A percentile compares a stretch with the other conserved stretches of the same genome.
These are phyloP conservation scores for Tetradesmus obliquus DNA, from an alignment of 139 green algal genomes.

Conservation along the genomic window DNA sequence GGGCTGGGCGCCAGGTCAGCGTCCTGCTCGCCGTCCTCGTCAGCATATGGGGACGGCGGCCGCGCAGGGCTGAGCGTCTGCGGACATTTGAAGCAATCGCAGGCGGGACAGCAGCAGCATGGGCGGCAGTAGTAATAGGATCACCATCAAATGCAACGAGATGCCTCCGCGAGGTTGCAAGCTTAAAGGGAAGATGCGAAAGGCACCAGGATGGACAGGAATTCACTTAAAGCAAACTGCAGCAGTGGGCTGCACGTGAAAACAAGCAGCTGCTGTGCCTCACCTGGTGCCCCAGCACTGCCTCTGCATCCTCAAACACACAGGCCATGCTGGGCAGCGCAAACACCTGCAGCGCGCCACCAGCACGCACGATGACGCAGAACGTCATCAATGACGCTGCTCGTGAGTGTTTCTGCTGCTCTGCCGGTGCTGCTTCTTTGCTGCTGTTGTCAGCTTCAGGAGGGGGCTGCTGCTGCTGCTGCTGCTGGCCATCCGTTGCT, in stretches of 20 bases:
- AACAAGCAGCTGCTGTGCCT: too few relatives aligned
- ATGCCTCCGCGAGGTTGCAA: too few relatives aligned
- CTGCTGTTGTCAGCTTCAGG: too few relatives aligned
- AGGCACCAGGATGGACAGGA: too few relatives aligned
- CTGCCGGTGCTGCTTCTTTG: not conserved
- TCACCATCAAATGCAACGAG: not conserved
- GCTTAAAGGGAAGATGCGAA: too few relatives aligned
- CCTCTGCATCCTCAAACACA: conserved; percentile 41
- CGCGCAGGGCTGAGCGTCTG: conserved; percentile 2
- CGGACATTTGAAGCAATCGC: not conserved
- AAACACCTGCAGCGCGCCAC: conserved; percentile 68
- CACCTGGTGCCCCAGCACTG: conserved; percentile 34
- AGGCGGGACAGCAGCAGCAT: not conserved
- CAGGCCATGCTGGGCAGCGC: conserved; percentile 61
- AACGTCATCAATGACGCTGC: conserved; percentile 10
- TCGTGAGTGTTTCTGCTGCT: not conserved
- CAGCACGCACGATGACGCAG: conserved; percentile 37
- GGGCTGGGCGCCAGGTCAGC: not conserved
- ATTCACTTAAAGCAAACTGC: too few relatives aligned
- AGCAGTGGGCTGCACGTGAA: too few relatives aligned
- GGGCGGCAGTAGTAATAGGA: not conserved
- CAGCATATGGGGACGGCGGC: not conserved
- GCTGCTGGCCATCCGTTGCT: not conserved
- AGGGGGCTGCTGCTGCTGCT: not conserved
- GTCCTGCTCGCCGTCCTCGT: conserved; percentile 5